phyloP scores from a whole-genome alignment of 2,329 filamentous ascomycete genomes.

The Exophiala viscosa region DNA sequence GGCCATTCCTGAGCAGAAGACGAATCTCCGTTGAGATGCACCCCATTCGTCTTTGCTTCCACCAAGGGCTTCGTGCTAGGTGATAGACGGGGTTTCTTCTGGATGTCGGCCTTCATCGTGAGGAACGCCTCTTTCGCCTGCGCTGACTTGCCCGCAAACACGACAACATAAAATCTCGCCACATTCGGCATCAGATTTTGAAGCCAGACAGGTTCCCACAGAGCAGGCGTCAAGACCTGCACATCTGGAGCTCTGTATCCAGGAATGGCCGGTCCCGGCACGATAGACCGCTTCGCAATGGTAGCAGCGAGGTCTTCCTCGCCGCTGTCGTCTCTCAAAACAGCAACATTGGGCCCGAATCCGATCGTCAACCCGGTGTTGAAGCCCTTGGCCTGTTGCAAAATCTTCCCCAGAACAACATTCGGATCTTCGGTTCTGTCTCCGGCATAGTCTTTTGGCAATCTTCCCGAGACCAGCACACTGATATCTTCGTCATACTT shows the following conservation, averaged over 20 bases:
- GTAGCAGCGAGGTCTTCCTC: conserved; percentile 1
- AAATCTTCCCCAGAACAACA: conserved; percentile 28
- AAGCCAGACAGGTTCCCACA: conserved; percentile 25
- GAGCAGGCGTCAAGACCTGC: conserved; percentile 27
- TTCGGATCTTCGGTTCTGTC: conserved; percentile 29
- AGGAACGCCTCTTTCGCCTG: conserved; percentile 45
- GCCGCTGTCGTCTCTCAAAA: conserved; percentile 13
- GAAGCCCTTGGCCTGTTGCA: conserved; percentile 29
- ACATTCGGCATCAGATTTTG: conserved; percentile 26
- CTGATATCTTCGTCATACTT: conserved; percentile 33
- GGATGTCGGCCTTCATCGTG: conserved; percentile 76
- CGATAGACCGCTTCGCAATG: conserved; percentile 16
- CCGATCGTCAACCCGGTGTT: conserved; percentile 31
- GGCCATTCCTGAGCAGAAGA: conserved; percentile 11
- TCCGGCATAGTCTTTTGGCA: conserved; percentile 35
- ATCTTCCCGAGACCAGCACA: conserved; percentile 28
- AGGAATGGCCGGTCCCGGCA: conserved; percentile 25
- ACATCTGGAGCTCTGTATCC: conserved; percentile 29
- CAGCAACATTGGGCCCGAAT: conserved; percentile 27
- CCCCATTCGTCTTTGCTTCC: conserved; percentile 4
- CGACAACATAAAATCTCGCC: conserved; percentile 29
- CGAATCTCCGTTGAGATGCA: conserved; percentile 14
- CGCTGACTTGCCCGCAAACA: conserved; percentile 25
- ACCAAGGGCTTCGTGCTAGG: neutral
- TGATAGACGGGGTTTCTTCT: conserved; percentile 68